Conservation (phyloP, 2,329 filamentous ascomycete species). For the Colletotrichum neosansevieriae region DNA sequence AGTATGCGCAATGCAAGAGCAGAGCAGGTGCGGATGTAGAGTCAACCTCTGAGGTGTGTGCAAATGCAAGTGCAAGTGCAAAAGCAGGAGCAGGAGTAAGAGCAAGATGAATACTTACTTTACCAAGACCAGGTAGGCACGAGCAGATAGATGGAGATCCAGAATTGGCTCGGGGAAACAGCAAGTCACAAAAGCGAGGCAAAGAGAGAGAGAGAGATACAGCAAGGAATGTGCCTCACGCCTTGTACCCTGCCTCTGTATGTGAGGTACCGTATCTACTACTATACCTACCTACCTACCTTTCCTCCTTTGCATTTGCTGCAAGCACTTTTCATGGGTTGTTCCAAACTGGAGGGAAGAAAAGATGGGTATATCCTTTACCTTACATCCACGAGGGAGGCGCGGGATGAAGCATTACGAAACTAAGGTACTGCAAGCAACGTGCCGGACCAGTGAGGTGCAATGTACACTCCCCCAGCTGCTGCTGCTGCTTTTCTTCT, state of each 20-base stretch:
- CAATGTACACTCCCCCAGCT: not conserved
- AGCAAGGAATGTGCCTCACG: slow-evolving; percentile 23
- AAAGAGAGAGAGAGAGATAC: slow-evolving; percentile 20
- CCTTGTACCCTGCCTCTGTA: slow-evolving; percentile 3
- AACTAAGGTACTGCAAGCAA: slow-evolving; percentile 1
- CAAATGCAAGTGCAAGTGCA: not conserved
- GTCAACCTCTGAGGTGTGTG: not conserved
- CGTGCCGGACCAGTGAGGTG: slow-evolving; percentile 9
- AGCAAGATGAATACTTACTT: not conserved
- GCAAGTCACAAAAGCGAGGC: slow-evolving; percentile 9
- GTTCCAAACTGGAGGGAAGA: slow-evolving; percentile 8
- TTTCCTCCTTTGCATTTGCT: slow-evolving; percentile 13
- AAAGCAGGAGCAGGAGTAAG: not conserved
- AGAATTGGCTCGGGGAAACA: not conserved
- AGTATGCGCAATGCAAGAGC: not conserved
- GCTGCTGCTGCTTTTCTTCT: not conserved
- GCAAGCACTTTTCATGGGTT: slow-evolving; percentile 28
- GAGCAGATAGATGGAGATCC: not conserved
- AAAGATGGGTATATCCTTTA: slow-evolving; percentile 20
- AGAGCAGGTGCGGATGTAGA: not conserved
- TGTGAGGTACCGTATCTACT: too few species aligned
- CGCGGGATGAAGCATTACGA: not conserved
- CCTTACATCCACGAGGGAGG: slow-evolving; percentile 4
- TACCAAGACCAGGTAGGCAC: too few species aligned
- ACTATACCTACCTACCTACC: not conserved